Percentiles rank a stretch among this genome's conserved stretches.
Conservation (phyloP, 192 early-diverging fungal species). For the Rhizoclosmatium globosum region DNA sequence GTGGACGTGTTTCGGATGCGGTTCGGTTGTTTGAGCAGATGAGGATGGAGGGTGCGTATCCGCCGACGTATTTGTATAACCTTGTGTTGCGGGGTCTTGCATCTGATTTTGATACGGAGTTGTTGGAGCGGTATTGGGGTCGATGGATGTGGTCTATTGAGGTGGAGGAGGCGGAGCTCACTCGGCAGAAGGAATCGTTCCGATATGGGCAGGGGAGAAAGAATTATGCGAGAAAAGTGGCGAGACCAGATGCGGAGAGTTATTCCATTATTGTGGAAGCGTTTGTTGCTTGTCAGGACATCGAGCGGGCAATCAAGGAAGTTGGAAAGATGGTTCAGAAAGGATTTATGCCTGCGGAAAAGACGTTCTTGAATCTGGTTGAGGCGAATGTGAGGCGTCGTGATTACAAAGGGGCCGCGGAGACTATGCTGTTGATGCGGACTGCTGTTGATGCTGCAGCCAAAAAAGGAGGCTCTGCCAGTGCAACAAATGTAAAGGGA, state of each 20-base stretch:
- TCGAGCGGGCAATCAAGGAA: constrained; percentile 26
- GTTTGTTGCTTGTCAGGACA: constrained; percentile 31
- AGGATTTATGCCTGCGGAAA: constrained; percentile 1
- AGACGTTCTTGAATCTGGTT: constrained; percentile 18
- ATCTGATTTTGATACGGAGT: constrained; percentile 34
- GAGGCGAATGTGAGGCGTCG: constrained; percentile 30
- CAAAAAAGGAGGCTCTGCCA: not conserved
- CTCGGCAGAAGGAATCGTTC: not conserved
- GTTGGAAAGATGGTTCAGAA: constrained; percentile 34
- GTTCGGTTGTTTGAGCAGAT: constrained; percentile 38
- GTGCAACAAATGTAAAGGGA: not conserved
- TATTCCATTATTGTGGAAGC: constrained; percentile 43
- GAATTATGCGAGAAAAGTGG: not conserved
- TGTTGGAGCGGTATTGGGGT: constrained; percentile 24
- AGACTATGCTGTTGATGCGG: constrained; percentile 39
- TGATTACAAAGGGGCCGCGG: constrained; percentile 25
- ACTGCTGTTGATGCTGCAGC: not conserved
- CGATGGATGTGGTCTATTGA: constrained; percentile 33
- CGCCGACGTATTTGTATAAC: constrained; percentile 34
- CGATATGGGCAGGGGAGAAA: not conserved
- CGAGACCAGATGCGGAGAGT: constrained; percentile 30
- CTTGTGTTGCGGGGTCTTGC: constrained; percentile 36
- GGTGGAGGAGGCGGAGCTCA: constrained; percentile 4
- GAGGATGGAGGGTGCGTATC: constrained; percentile 22
- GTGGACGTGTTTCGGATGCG: constrained; percentile 32